These are phyloP conservation scores for Neurospora terricola DNA, from an alignment of 495 filamentous ascomycete species.

Conservation along the genomic window DNA sequence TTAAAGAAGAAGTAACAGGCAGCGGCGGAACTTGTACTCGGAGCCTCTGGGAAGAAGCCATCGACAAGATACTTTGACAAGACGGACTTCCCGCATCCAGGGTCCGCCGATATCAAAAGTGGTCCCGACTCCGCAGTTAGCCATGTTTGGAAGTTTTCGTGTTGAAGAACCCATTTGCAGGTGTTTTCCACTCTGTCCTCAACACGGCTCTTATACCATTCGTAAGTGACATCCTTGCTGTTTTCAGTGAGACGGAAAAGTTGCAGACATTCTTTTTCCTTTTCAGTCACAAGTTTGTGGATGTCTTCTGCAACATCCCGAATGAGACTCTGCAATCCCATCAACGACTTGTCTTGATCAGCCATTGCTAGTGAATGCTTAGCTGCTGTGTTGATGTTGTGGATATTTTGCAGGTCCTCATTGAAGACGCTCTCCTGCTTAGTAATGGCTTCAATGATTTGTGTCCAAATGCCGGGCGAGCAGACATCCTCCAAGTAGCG, in stretches of 20 bases:
- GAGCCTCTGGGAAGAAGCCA: background rate
- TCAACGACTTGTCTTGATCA: background rate
- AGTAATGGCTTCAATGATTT: background rate
- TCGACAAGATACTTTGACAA: constrained; percentile 31
- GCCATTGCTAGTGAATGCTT: constrained; percentile 1
- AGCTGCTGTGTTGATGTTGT: constrained; percentile 1
- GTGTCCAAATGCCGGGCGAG: background rate
- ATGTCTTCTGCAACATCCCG: background rate
- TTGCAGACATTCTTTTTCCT: constrained; percentile 22
- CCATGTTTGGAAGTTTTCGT: constrained; percentile 6
- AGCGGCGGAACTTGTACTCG: background rate
- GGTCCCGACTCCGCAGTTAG: background rate
- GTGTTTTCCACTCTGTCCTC: constrained; percentile 3
- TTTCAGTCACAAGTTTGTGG: background rate
- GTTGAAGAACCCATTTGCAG: constrained; percentile 25
- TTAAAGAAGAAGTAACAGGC: constrained; percentile 30
- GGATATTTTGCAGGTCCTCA: background rate
- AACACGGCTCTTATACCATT: constrained; percentile 28
- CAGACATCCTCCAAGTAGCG: background rate
- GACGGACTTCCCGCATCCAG: constrained; percentile 42
- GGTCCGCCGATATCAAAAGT: constrained; percentile 34
- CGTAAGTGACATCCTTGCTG: constrained; percentile 27
- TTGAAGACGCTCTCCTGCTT: background rate
- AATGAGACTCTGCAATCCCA: background rate
- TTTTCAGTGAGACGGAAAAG: constrained; percentile 18